phyloP scores from a whole-genome alignment of 495 filamentous ascomycete species.

The Penicillium roqueforti region DNA sequence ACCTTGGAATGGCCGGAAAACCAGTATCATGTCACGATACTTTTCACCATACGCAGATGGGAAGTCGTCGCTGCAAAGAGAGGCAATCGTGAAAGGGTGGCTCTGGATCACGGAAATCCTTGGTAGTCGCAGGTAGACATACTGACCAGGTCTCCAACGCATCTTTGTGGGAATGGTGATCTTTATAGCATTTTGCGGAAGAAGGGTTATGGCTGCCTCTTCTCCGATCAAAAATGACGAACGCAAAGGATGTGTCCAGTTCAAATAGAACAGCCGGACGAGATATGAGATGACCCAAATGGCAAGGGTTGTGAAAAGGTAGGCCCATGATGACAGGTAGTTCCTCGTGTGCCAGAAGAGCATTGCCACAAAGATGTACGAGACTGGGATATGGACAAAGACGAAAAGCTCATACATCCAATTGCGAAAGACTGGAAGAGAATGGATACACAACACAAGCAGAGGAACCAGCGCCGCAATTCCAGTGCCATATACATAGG shows the following conservation, averaged over 20 bases:
- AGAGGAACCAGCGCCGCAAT: slow-evolving; percentile 82
- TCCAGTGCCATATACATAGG: slow-evolving; percentile 81
- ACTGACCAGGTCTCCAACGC: slow-evolving; percentile 90
- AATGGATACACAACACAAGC: slow-evolving; percentile 75
- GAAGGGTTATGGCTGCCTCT: slow-evolving; percentile 77
- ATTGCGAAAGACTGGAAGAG: slow-evolving; percentile 62
- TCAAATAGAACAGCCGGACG: slow-evolving; percentile 68
- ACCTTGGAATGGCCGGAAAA: slow-evolving; percentile 86
- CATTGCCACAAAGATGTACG: slow-evolving; percentile 74
- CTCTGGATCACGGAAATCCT: slow-evolving; percentile 86
- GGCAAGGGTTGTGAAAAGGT: slow-evolving; percentile 75
- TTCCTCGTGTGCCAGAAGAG: slow-evolving; percentile 97
- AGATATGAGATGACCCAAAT: slow-evolving; percentile 70
- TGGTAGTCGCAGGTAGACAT: slow-evolving; percentile 90
- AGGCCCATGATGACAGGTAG: slow-evolving; percentile 86
- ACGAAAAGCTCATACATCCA: slow-evolving; percentile 82
- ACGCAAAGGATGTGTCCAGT: slow-evolving; percentile 80
- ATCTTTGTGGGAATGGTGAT: slow-evolving; percentile 90
- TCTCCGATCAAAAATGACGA: slow-evolving; percentile 77
- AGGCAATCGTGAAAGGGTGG: slow-evolving; percentile 94
- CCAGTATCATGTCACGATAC: slow-evolving; percentile 81
- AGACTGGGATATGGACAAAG: slow-evolving; percentile 72
- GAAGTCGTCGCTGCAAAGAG: slow-evolving; percentile 80
- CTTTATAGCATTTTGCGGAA: slow-evolving; percentile 89
- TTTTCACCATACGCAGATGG: slow-evolving; percentile 82